A percentile compares a stretch with the other conserved stretches of the same genome.
phyloP scores from a whole-genome alignment of 495 filamentous ascomycete species.

The Peziza echinospora region DNA sequence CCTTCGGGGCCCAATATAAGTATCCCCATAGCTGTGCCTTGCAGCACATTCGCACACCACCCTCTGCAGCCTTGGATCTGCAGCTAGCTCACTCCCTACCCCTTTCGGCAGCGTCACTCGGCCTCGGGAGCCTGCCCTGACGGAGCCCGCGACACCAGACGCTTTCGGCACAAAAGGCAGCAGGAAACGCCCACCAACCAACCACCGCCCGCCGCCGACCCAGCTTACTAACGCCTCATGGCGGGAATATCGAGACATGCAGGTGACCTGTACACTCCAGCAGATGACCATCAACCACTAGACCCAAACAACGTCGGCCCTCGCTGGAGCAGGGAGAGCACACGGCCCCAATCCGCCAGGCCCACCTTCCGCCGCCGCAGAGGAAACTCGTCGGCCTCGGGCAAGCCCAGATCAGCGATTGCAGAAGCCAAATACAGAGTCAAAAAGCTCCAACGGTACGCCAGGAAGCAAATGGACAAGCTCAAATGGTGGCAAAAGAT shows the following conservation, averaged over 20 bases:
- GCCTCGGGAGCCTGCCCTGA: too few species aligned
- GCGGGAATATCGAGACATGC: constrained; percentile 18
- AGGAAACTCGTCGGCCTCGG: neutral
- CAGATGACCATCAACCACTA: constrained; percentile 9
- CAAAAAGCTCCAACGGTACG: constrained; percentile 12
- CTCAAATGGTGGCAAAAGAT: constrained; percentile 15
- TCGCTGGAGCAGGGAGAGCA: constrained; percentile 1
- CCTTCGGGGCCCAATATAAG: too few species aligned
- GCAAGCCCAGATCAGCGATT: neutral
- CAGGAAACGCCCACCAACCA: too few species aligned
- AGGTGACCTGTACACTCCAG: constrained; percentile 14
- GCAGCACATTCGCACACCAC: too few species aligned
- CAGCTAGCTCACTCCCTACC: too few species aligned
- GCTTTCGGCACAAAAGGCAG: too few species aligned
- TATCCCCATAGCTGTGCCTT: too few species aligned
- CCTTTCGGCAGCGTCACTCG: too few species aligned
- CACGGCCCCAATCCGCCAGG: constrained; percentile 3
- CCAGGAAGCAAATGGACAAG: constrained; percentile 8
- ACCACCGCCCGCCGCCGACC: too few species aligned
- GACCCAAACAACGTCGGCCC: constrained; percentile 7
- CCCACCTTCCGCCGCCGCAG: constrained; percentile 2
- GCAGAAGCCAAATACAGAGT: constrained; percentile 4
- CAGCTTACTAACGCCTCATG: too few species aligned
- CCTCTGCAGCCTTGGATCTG: too few species aligned
- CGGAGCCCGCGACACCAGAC: too few species aligned